Percentiles rank a stretch among this genome's conserved stretches.
Conservation (phyloP, 2,329 filamentous ascomycete species). For the Pseudophaeomoniella oleicola region DNA sequence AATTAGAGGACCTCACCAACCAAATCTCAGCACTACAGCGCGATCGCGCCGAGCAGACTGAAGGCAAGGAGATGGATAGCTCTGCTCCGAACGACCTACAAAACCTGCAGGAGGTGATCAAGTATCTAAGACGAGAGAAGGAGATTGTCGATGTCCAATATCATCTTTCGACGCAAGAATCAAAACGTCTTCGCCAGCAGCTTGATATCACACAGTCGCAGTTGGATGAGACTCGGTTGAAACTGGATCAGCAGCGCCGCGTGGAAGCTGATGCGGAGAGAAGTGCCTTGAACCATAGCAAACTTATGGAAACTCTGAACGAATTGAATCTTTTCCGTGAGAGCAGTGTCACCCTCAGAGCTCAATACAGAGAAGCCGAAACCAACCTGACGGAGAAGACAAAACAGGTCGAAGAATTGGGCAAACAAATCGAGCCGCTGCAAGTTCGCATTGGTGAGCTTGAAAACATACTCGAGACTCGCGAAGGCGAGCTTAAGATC, state of each 20-base stretch:
- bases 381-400: conserved; percentile 61
- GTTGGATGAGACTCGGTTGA: conserved; percentile 75
- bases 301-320: conserved; percentile 86
- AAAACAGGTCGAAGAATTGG: conserved; percentile 58
- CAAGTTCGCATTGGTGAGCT: conserved; percentile 68
- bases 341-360: conserved; percentile 80
- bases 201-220: conserved; percentile 75
- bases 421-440: conserved; percentile 64
- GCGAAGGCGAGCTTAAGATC: conserved; percentile 77
- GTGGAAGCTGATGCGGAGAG: conserved; percentile 59
- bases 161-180: conserved; percentile 75
- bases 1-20: conserved; percentile 66
- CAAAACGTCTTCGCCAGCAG: conserved; percentile 78
- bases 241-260: conserved; percentile 78
- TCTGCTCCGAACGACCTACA: conserved; percentile 46
- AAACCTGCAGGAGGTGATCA: conserved; percentile 78
- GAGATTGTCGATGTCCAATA: conserved; percentile 96
- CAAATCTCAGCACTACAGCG: conserved; percentile 73
- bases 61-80: conserved; percentile 30
- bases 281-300: conserved; percentile 65
- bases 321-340: conserved; percentile 93
- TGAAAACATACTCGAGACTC: conserved; percentile 64
- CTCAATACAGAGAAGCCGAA: conserved; percentile 69
- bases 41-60: conserved; percentile 46
- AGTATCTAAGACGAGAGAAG: conserved; percentile 85